These are phyloP conservation scores for Schwanniomyces yamadae DNA, from an alignment of 805 yeast species.

Conservation along the genomic window DNA sequence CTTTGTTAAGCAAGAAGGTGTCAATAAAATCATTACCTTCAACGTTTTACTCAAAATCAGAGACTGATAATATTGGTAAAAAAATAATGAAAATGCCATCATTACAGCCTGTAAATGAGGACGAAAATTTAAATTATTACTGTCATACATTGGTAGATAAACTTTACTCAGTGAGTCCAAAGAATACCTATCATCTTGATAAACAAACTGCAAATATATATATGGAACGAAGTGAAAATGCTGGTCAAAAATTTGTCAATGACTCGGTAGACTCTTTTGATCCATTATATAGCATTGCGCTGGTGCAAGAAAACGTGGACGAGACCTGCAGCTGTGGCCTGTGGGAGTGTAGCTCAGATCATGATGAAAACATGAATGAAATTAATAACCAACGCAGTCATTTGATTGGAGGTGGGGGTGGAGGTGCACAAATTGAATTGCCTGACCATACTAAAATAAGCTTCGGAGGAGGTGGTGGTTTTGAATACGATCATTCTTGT, in stretches of 20 bases:
- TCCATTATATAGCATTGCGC: neutral
- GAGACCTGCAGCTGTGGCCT: too few species aligned
- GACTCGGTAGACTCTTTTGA: constrained; percentile 1
- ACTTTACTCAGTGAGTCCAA: constrained; percentile 41
- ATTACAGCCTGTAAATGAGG: neutral
- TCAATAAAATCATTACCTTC: neutral
- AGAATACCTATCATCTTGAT: constrained; percentile 35
- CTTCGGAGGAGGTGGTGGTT: constrained; percentile 30
- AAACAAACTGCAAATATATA: constrained; percentile 11
- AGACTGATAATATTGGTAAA: neutral
- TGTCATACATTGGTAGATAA: constrained; percentile 31
- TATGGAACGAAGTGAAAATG: neutral
- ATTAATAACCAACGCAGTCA: constrained; percentile 3
- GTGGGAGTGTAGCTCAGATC: neutral
- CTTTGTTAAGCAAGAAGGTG: neutral
- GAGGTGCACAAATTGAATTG: constrained; percentile 19
- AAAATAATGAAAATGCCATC: neutral
- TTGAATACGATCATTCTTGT: constrained; percentile 17
- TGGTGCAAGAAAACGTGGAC: too few species aligned
- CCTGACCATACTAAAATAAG: constrained; percentile 22
- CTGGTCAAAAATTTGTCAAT: neutral
- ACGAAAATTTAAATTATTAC: constrained; percentile 6
- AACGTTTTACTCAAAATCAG: neutral
- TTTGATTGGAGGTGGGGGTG: constrained; percentile 27
- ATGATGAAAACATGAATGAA: neutral